Base-by-base conservation (phyloP, 2,329 filamentous ascomycete genomes). In the Sclerotinia minor region DNA sequence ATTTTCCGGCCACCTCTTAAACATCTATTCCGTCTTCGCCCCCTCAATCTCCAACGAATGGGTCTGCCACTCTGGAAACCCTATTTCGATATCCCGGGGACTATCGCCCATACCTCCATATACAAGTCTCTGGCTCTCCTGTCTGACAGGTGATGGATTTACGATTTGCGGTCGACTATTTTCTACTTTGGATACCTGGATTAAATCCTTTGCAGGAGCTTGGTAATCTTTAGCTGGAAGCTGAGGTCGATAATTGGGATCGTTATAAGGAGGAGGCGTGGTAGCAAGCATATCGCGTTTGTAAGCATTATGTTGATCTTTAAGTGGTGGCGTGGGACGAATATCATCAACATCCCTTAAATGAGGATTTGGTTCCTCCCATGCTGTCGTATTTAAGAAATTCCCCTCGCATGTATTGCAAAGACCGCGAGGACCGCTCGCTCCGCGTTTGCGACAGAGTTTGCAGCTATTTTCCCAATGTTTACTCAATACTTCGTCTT, bases 1-100 rank as follows among this genome's bases (percentile, higher is more conserved):
- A 58, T 5, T 58, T 11, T 59, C 52, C 64, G 64, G 59, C 64
- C 64, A 65, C 52, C 53, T 58, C 52, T 47, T 55, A 24, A 65
- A 58, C 64, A 57, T 45, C 11, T 35, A 15, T 24, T 49, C 53
- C 41, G 38, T 58, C 38, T 65, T 59, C 7, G 11, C 41, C 26
- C 64, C 53, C 21, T 65, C 64, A 24, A 45, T 5, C 49, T 57
- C 35, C 49, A 55, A 32, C 19, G 24, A 29, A 41, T 61, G 45
- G 21, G 59, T 38, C 59, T 61, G 59, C 45, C 59, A 61, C 45
- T 50, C 59, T 15, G 45, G 45, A 50, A 61, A 61, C 8, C 45
- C 59, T 19, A 61, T 50, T n/a, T 61, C 45, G 11, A 61, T 61
- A 38, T 61, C 59, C 21, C 59, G 24, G 21, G 59, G 59, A 38